These are phyloP conservation scores for Arthrobotrys sinensis DNA, from an alignment of 2,329 filamentous ascomycete species.

Conservation along the genomic window DNA sequence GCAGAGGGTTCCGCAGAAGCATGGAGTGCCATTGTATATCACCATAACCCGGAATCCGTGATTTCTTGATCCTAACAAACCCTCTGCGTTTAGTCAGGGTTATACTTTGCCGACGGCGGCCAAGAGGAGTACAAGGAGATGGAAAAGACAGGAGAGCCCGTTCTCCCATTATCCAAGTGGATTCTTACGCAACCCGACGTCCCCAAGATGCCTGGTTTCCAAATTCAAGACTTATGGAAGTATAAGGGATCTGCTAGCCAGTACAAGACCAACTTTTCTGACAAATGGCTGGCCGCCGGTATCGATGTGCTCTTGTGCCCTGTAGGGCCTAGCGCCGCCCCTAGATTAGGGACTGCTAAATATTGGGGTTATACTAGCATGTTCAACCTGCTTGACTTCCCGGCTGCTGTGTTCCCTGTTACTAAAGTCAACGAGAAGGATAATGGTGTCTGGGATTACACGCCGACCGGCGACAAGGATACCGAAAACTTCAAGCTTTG, in stretches of 20 bases:
- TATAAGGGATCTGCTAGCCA: slow-evolving; percentile 68
- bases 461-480: slow-evolving; percentile 69
- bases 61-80: no score
- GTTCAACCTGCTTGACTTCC: slow-evolving; percentile 80
- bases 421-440: slow-evolving; percentile 64
- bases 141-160: slow-evolving; percentile 73
- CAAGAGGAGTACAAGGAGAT: slow-evolving; percentile 71
- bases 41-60: no score
- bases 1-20: slow-evolving; percentile 72
- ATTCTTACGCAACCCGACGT: slow-evolving; percentile 73
- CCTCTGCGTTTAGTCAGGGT: slow-evolving; percentile 52
- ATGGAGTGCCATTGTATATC: slow-evolving; percentile 69
- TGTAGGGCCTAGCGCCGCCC: slow-evolving; percentile 72
- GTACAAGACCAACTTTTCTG: slow-evolving; percentile 70
- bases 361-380: slow-evolving; percentile 78
- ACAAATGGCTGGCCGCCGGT: slow-evolving; percentile 69
- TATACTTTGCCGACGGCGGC: slow-evolving; percentile 76
- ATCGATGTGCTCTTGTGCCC: slow-evolving; percentile 77
- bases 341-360: slow-evolving; percentile 69
- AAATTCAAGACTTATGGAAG: slow-evolving; percentile 68
- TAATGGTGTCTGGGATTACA: slow-evolving; percentile 24
- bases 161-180: slow-evolving; percentile 72
- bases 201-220: slow-evolving; percentile 65
- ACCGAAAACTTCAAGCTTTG: slow-evolving; percentile 20
- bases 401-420: slow-evolving; percentile 75